Conservation (phyloP, 345 rosid species). For the Firmiana major region DNA sequence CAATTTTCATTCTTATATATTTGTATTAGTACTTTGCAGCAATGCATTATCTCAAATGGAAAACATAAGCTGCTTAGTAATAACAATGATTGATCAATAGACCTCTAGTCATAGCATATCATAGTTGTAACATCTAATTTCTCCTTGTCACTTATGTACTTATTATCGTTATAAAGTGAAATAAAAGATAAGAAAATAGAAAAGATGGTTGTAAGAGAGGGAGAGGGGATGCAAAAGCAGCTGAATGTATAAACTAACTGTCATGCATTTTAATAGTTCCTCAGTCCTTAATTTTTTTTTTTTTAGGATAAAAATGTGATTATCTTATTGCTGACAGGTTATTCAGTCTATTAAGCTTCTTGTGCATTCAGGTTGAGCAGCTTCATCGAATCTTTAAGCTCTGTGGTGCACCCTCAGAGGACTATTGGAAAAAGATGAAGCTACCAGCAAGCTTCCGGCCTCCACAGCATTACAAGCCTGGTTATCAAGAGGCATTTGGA, state of each 20-base stretch:
- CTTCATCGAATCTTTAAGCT: constrained; percentile 87
- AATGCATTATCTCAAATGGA: not conserved
- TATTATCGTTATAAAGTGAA: not conserved
- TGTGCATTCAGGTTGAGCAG: constrained; percentile 68
- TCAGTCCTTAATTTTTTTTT: not conserved
- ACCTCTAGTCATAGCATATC: not conserved
- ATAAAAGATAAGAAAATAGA: too few relatives aligned
- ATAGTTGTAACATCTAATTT: not conserved
- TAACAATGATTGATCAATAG: not conserved
- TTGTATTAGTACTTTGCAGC: not conserved
- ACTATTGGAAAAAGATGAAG: constrained; percentile 76
- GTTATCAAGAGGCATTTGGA: constrained; percentile 56
- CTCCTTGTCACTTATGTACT: not conserved
- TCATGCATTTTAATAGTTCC: not conserved
- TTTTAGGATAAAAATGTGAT: not conserved
- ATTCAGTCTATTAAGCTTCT: constrained; percentile 18
- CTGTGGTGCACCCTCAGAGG: constrained; percentile 79
- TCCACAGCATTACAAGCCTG: constrained; percentile 62
- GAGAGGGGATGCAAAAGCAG: not conserved
- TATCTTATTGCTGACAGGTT: constrained; percentile 13
- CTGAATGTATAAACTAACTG: not conserved
- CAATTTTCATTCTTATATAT: not conserved
- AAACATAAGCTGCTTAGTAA: not conserved
- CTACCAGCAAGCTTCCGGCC: constrained; percentile 66
- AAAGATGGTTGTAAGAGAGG: not conserved